Conservation (phyloP, 495 filamentous ascomycete species). For the Bathelium albidoporum region DNA sequence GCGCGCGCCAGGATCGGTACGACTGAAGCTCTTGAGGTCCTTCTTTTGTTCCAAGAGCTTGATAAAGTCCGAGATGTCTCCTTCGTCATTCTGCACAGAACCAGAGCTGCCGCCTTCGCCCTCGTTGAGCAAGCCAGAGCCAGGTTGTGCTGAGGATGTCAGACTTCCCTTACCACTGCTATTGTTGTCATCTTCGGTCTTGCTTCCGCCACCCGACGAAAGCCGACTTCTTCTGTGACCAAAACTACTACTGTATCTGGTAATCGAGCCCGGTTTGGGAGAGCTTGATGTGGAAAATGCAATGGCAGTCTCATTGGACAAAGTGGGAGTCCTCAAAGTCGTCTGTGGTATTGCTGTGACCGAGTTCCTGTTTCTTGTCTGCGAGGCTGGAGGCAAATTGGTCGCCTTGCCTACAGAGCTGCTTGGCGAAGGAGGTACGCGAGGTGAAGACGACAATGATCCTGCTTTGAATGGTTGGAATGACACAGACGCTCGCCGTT, state of each 20-base stretch:
- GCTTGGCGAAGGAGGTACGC: conserved; percentile 50
- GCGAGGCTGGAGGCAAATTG: conserved; percentile 14
- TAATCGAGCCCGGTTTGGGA: conserved; percentile 62
- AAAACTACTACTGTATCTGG: conserved; percentile 74
- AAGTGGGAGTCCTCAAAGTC: conserved; percentile 45
- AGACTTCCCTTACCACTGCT: conserved; percentile 84
- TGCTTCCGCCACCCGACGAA: conserved; percentile 61
- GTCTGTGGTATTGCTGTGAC: conserved; percentile 55
- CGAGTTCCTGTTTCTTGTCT: conserved; percentile 49
- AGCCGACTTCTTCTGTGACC: conserved; percentile 68
- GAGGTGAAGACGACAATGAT: conserved; percentile 82
- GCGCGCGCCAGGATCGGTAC: conserved; percentile 37
- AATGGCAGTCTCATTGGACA: conserved; percentile 46
- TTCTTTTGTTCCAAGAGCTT: conserved; percentile 75
- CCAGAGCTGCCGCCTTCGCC: conserved; percentile 36
- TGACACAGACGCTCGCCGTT: conserved; percentile 74
- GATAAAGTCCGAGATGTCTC: conserved; percentile 85
- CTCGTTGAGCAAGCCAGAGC: conserved; percentile 73
- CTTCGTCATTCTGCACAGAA: conserved; percentile 64
- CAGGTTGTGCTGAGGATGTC: conserved; percentile 75
- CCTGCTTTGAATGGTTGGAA: conserved; percentile 95
- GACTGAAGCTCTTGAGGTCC: conserved; percentile 61
- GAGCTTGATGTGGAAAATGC: conserved; percentile 56
- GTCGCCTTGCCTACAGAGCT: conserved; percentile 41
- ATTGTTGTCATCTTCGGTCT: conserved; percentile 69